Evolutionary conservation across 495 filamentous ascomycete genomes (phyloP).

Genomic region (Annulohypoxylon stygium): DNA sequence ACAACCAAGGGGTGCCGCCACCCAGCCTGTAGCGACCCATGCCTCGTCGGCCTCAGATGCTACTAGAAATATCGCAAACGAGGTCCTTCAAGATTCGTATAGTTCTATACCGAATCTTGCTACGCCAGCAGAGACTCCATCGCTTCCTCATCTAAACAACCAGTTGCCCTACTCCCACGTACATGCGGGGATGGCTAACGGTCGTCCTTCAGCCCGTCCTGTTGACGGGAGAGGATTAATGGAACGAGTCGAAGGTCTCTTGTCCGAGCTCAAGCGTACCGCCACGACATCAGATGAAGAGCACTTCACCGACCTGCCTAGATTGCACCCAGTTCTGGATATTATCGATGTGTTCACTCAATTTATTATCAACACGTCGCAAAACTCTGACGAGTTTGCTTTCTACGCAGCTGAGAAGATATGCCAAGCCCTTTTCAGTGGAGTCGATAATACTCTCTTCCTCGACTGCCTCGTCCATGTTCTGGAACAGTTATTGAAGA

Average conservation of each 20-base stretch:
- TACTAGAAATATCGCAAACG: conserved; percentile 68
- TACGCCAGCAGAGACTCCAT: conserved; percentile 84
- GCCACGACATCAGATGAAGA: conserved; percentile 75
- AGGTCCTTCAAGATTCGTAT: conserved; percentile 88
- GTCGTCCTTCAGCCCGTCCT: conserved; percentile 67
- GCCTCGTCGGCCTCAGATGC: conserved; percentile 64
- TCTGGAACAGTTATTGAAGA: conserved; percentile 81
- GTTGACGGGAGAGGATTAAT: conserved; percentile 74
- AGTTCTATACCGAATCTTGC: conserved; percentile 79
- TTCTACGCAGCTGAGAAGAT: conserved; percentile 77
- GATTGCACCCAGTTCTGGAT: conserved; percentile 73
- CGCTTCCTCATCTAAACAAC: conserved; percentile 74
- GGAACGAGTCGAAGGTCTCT: conserved; percentile 74
- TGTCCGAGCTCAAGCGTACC: conserved; percentile 77
- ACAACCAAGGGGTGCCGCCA: conserved; percentile 73
- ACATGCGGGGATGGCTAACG: conserved; percentile 61
- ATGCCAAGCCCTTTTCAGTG: conserved; percentile 73
- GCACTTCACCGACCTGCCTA: conserved; percentile 75
- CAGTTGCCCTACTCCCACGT: conserved; percentile 73
- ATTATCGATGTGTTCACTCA: conserved; percentile 68
- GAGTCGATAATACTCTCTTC: conserved; percentile 69
- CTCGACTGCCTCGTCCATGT: conserved; percentile 87
- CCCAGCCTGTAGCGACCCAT: conserved; percentile 53
- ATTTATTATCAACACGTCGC: conserved; percentile 66
- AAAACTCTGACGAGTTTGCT: conserved; percentile 75